Evolutionary conservation across 257 asterid genomes (phyloP), one percentile per base, ranked within the genome.

Genomic region (Solanum chmielewskii): DNA sequence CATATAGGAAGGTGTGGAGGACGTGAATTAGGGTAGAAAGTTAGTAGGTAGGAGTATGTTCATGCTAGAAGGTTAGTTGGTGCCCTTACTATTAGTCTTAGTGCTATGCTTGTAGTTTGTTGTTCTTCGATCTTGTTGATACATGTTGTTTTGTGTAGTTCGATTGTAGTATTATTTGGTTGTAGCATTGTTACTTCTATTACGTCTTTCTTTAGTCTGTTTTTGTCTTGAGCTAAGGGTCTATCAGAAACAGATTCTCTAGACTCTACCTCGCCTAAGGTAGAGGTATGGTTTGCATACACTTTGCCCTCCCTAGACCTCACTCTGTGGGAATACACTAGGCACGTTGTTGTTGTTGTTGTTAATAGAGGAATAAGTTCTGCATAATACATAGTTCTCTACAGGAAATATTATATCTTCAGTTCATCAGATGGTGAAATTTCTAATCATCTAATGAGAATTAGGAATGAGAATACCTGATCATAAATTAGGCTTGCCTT

Each of bases 401-500:
- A 75, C 33, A 11, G 25, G 41, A 77, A 59, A 68, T 45, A 49
- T 31, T 49, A 81, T 20, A 49, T 81, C 85, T 49, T 20, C 45
- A 49, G 33, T 29, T 64, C 45, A 81, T 49, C 85, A 73, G 39
- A 73, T 73, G 27, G 73, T 73, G 71, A 85, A 83, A 81, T 81
- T 31, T 49, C 13, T 39, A 21, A 74, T 60, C 69, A 86, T 49
- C 21, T 31, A 13, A 74, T 60, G 74, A 86, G 52, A 86, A 85
- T 21, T 14, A 39, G 45, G 76, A 84, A 86, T 86, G 91, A 87
- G 83, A 86, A 89, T 86, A 97, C 99, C 99, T 97, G 99, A 88
- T 97, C 99, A 91, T 97, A 96, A 78, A 93, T 92, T 91, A 97
- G 98, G 88, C 98, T 97, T 80, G 99, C 98, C 93, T 95, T 97